phyloP scores from a whole-genome alignment of 768 basidiomycete species.

The Suillus bovinus region DNA sequence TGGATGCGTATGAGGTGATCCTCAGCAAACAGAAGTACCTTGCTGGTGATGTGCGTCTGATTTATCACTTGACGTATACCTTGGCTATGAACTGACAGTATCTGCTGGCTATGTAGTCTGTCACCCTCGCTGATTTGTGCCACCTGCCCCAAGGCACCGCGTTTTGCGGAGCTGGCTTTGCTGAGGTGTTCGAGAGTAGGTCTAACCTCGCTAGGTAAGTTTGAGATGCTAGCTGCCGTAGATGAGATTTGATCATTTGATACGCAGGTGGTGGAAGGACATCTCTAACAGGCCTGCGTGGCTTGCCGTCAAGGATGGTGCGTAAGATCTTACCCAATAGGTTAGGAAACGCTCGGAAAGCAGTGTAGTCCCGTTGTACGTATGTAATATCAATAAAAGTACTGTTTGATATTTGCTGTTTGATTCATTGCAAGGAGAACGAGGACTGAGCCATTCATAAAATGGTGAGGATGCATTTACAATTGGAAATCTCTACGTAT shows the following conservation, averaged over 20 bases:
- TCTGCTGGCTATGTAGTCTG: constrained; percentile 21
- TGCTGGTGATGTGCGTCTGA: constrained; percentile 50
- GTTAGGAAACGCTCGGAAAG: background rate
- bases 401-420: background rate
- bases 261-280: constrained; percentile 53
- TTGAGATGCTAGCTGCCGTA: no score
- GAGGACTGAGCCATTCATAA: background rate
- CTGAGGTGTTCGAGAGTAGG: constrained; percentile 31
- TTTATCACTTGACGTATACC: constrained; percentile 1
- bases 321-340: background rate
- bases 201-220: constrained; percentile 47
- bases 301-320: constrained; percentile 43
- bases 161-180: constrained; percentile 25
- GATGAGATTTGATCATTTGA: background rate
- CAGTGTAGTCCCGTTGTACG: background rate
- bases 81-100: background rate
- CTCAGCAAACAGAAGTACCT: constrained; percentile 56
- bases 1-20: constrained; percentile 56
- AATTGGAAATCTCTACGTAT: background rate
- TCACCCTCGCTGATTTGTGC: constrained; percentile 61
- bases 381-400: background rate
- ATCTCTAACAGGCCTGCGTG: constrained; percentile 46
- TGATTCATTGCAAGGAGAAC: background rate
- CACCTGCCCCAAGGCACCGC: constrained; percentile 50
- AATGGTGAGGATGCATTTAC: background rate